phyloP scores from a whole-genome alignment of 148 eudicot species.

The Vaccinium vitisidaea region DNA sequence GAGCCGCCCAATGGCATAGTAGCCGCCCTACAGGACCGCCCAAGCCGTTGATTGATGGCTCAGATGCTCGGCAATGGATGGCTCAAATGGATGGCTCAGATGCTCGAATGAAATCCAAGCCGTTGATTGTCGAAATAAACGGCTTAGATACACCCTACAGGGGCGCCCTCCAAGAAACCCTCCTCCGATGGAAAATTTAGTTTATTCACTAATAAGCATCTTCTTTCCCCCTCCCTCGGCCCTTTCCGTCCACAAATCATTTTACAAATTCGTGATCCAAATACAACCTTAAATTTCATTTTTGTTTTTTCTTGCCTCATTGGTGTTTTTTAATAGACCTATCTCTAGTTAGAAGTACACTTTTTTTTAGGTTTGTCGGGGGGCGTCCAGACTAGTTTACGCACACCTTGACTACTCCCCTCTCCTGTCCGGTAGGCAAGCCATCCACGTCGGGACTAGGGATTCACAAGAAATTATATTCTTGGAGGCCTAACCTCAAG shows the following conservation, averaged over 20 bases:
- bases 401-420: not conserved
- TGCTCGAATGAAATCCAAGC: too few species aligned
- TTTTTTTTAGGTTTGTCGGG: not conserved
- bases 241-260: not conserved
- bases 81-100: too few species aligned
- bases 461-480: too few species aligned
- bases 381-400: not conserved
- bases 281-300: not conserved
- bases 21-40: too few species aligned
- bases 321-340: not conserved
- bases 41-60: too few species aligned
- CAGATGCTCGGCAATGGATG: too few species aligned
- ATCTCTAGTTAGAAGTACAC: not conserved
- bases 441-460: not conserved
- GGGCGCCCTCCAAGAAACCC: too few species aligned
- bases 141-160: too few species aligned
- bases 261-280: not conserved
- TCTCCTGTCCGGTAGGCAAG: not conserved
- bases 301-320: not conserved
- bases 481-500: too few species aligned
- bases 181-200: not conserved
- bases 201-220: not conserved
- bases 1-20: too few species aligned
- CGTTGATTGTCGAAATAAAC: too few species aligned
- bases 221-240: not conserved